Base-by-base conservation (phyloP, 2,329 filamentous ascomycete genomes). In the Coleophoma eucalyptorum region DNA sequence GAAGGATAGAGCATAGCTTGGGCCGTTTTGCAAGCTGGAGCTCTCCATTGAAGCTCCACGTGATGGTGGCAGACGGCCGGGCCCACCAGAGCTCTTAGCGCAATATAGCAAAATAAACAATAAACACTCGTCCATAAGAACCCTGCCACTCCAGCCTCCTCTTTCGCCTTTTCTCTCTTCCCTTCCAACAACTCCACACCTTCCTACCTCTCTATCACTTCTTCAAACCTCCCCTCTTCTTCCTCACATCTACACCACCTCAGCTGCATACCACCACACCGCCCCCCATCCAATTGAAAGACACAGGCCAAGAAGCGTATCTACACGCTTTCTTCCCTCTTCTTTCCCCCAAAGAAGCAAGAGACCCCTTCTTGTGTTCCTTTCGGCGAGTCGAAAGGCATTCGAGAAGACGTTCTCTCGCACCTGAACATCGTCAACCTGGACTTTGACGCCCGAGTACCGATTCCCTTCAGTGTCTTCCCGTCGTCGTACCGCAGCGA, bases 391-490 rank as follows among this genome's bases (percentile, higher is more conserved):
- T 78, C 73, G 76, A 76, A 76, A 76, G 76, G 77, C 71, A 72
- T 83, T 83, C 81, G 83, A 89, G 86, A 86, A 84, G 79, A 80
- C 83, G 77, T 54, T 74, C 72, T 78, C 75, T 74, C 70, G 75
- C 84, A 77, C 76, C 74, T 73, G 72, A 77, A 84, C 88, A 85
- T 87, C 87, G 90, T 79, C 90, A 97, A 90, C 81, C 92, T 97
- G 92, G 92, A 97, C 90, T 97, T 96, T 94, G 92, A 96, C 89
- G 91, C 92, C 79, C 89, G 91, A 78, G 89, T 97, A 78, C 90
- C 93, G 82, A 94, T 97, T 78, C 93, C 93, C 79, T 96, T 97
- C 86, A 97, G 91, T 89, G 89, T 97, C 88, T 97, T 97, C 86
- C 93, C 93, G 81, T 96, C 91, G 76, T 90, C 91, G 77, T 97